phyloP scores from a whole-genome alignment of 2,329 filamentous ascomycete genomes.

The Sarocladiaceae sp. region DNA sequence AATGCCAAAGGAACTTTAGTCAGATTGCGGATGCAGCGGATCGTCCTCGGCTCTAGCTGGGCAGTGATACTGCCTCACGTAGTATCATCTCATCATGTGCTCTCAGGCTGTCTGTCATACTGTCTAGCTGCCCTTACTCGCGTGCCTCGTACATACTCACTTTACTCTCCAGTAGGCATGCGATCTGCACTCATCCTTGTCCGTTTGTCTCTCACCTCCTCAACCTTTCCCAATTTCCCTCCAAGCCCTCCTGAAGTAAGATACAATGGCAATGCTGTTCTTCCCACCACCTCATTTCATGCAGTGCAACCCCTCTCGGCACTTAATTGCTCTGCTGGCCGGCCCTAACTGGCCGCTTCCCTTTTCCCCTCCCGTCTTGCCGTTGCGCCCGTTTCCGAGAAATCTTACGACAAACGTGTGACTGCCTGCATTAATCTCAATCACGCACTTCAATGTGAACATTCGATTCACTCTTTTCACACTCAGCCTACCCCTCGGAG shows the following conservation, averaged over 20 bases:
- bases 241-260: not conserved
- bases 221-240: not conserved
- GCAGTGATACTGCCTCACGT: not conserved
- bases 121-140: slow-evolving; percentile 1
- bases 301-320: slow-evolving; percentile 5
- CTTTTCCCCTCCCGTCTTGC: not conserved
- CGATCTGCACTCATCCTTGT: slow-evolving; percentile 1
- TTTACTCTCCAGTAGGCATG: not conserved
- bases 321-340: not conserved
- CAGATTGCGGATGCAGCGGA: slow-evolving; percentile 2
- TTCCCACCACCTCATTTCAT: no score
- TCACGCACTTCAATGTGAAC: no score
- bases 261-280: no score
- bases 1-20: no score
- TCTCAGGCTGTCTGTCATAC: no score
- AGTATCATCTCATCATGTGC: no score
- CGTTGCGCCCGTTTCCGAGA: no score
- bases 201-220: not conserved
- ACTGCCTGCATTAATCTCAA: no score
- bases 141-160: not conserved
- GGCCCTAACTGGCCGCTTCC: not conserved
- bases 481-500: not conserved
- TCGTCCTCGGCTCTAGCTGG: not conserved
- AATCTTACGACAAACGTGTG: no score
- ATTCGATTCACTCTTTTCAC: not conserved